phyloP scores from a whole-genome alignment of 352 stramenopile species.

The Globisporangium echinulatum region DNA sequence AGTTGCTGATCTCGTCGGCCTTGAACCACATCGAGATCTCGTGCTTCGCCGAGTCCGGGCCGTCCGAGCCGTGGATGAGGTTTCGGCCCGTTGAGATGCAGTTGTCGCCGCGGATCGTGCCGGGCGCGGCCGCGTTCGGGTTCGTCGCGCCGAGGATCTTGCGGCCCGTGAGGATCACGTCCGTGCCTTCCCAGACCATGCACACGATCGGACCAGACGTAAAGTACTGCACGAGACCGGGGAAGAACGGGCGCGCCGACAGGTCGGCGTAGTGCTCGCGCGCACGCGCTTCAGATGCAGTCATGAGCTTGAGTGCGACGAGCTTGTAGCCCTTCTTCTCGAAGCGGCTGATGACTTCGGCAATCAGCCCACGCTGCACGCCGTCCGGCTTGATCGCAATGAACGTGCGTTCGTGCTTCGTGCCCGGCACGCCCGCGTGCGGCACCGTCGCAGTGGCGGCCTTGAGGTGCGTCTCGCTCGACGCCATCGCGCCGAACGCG shows the following conservation, averaged over 20 bases:
- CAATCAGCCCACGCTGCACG: slow-evolving; percentile 91
- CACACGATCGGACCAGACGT: slow-evolving; percentile 92
- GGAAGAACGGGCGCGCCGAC: slow-evolving; percentile 89
- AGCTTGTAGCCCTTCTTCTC: slow-evolving; percentile 96
- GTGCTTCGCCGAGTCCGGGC: slow-evolving; percentile 87
- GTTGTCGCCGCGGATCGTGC: slow-evolving; percentile 93
- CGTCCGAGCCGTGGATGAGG: slow-evolving; percentile 91
- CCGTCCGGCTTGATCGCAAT: slow-evolving; percentile 94
- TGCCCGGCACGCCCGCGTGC: slow-evolving; percentile 83
- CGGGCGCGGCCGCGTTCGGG: slow-evolving; percentile 90
- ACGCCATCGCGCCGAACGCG: slow-evolving; percentile 30
- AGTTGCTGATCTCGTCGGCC: slow-evolving; percentile 89
- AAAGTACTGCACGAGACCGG: slow-evolving; percentile 88
- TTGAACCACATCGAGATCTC: slow-evolving; percentile 94
- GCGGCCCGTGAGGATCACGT: slow-evolving; percentile 92
- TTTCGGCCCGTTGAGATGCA: slow-evolving; percentile 89
- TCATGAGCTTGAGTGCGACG: slow-evolving; percentile 93
- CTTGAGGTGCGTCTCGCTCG: slow-evolving; percentile 38
- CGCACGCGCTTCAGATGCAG: slow-evolving; percentile 86
- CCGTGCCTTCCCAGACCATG: slow-evolving; percentile 93
- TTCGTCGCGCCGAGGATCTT: slow-evolving; percentile 95
- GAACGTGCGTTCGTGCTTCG: slow-evolving; percentile 92
- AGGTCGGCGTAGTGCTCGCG: slow-evolving; percentile 93
- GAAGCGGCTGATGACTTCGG: slow-evolving; percentile 93
- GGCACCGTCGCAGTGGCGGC: slow-evolving; percentile 28